Base-by-base conservation (phyloP, 176 grass and related monocot genomes). In the Dactylis glomerata region DNA sequence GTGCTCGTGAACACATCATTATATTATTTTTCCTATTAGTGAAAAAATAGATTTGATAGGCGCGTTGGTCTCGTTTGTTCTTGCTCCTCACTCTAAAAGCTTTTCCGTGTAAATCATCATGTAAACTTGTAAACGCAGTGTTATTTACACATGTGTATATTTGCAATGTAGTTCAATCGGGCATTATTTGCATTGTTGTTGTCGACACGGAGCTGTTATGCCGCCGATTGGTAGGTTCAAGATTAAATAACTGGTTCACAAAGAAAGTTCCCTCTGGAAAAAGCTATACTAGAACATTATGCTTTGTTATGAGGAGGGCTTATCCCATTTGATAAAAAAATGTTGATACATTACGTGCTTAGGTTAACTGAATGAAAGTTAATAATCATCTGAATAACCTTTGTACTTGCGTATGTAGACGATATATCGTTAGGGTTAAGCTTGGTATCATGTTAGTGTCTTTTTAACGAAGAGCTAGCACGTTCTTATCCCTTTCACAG, bases 401-500 rank as follows among this genome's bases (percentile, higher is more conserved):
- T 36, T 80, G 17, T 7, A 26, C 68, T 74, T 65, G 13, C 54
- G 41, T 9, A 71, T 7, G 7, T 17, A 46, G 76, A 68, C 11
- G 66, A 34, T 9, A 0, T 4, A 32, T 57, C 22, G 5, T 68
- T 34, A 23, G 30, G 37, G 47, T 62, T 44, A 70, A 89, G 78
- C 8, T 41, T 77, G 40, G 31, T 23, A 73, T 72, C 87, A 15
- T 65, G 55, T 32, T 73, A 76, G 33, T 68, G 63, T 3, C 8
- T 49, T 68, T 84, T 89, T 87, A 89, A 68, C 76, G 1, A 16
- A 47, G 77, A 12, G 10, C 19, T 31, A 71, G 38, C 6, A 73
- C 69, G 61, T 50, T 61, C 59, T 85, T 85, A 80, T 83, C 79
- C 73, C 62, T 59, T 83, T 80, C 67, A 22, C 45, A 31, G 11